These are phyloP conservation scores for Nicotiana tabacum DNA, from an alignment of 257 asterid species.

Conservation along the genomic window DNA sequence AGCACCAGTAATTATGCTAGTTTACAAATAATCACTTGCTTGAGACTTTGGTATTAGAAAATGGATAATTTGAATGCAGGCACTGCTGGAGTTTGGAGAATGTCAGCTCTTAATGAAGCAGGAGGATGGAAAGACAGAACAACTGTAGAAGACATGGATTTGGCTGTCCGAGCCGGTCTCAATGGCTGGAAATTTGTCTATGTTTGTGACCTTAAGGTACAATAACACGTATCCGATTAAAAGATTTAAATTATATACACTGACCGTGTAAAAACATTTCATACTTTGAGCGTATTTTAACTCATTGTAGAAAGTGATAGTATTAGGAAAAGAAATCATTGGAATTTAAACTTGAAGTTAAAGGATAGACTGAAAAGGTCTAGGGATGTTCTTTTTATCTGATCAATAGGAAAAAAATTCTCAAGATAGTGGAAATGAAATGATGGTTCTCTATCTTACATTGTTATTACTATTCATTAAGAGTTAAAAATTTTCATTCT, in stretches of 20 bases:
- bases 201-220: constrained; percentile 59
- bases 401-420: not conserved
- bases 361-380: not conserved
- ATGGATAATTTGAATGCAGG: constrained; percentile 23
- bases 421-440: not conserved
- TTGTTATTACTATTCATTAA: not conserved
- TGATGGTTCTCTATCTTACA: not conserved
- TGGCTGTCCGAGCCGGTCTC: constrained; percentile 88
- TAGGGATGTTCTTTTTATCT: not conserved
- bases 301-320: not conserved
- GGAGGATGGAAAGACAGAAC: constrained; percentile 98
- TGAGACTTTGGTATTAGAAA: not conserved
- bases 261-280: not conserved
- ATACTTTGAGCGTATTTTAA: not conserved
- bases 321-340: not conserved
- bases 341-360: not conserved
- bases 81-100: constrained; percentile 97
- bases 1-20: not conserved
- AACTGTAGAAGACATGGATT: constrained; percentile 95
- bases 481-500: not conserved
- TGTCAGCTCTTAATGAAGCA: constrained; percentile 84
- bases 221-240: not conserved
- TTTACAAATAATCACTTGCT: not conserved
- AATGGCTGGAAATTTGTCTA: constrained; percentile 89
- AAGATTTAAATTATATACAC: not conserved